These are phyloP conservation scores for Sporothrix humicola DNA, from an alignment of 2,329 filamentous ascomycete species.

Conservation along the genomic window DNA sequence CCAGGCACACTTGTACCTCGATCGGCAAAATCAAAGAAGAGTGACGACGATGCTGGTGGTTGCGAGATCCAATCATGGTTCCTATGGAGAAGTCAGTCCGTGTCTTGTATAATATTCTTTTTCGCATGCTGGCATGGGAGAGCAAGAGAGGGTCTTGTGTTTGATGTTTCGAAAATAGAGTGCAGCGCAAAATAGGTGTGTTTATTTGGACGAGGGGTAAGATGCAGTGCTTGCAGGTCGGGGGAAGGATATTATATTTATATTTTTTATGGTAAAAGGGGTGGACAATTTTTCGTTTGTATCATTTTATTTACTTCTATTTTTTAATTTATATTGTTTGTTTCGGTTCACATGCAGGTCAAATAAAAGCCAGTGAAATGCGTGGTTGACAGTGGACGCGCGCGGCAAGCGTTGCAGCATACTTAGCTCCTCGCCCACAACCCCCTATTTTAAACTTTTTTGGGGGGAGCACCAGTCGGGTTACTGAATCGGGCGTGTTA, in stretches of 20 bases:
- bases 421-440: not conserved
- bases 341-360: not conserved
- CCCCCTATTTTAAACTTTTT: constrained; percentile 13
- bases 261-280: not conserved
- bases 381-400: constrained; percentile 1
- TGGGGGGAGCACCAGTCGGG: not conserved
- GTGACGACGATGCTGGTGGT: not conserved
- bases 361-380: constrained; percentile 3
- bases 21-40: not conserved
- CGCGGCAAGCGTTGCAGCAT: constrained; percentile 20
- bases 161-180: constrained; percentile 6
- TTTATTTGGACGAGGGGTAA: not conserved
- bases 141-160: not conserved
- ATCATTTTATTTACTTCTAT: constrained; percentile 11
- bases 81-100: not conserved
- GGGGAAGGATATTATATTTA: not conserved
- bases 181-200: not conserved
- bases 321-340: constrained; percentile 2
- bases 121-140: constrained; percentile 7
- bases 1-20: not conserved
- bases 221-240: not conserved
- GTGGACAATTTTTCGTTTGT: not conserved
- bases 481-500: constrained; percentile 24
- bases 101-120: not conserved
- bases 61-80: not conserved